Evolutionary conservation across 768 basidiomycete genomes (phyloP), one percentile per base, ranked within the genome.

Genomic region (Mycena sanguinolenta): DNA sequence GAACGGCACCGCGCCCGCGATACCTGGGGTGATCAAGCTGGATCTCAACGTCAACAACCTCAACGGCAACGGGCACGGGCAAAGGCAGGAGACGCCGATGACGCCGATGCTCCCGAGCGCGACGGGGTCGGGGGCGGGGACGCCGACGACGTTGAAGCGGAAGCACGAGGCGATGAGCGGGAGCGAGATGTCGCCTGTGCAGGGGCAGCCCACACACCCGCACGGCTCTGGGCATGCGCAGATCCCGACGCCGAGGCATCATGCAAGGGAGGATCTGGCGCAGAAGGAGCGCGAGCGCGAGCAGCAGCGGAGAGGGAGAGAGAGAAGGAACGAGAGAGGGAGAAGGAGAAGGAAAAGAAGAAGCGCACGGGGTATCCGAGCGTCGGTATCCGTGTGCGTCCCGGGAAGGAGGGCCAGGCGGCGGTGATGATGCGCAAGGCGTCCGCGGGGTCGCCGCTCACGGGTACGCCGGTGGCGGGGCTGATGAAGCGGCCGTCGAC

Each of bases 281-380:
- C n/a, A 69, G 5, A 58, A 36, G 55, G 68, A 59, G 67, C 58
- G n/a, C 58, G 30, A 77, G 75, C 58, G 34, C 67, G 76, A 80
- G 76, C 62, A 66, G 63, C 46, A 61, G 34, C n/a, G 52, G 46
- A 49, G 10, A 64, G 61, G 54, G 67, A 66, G 53, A 55, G 28
- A 23, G 53, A 36, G 58, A 59, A 55, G 50, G 30, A 42, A 34
- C 44, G 52, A 54, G 78, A 76, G 52, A 76, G 75, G 58, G 84
- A 84, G 69, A 83, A 82, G 59, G 86, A 84, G 63, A 79, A 83
- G 42, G 69, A 78, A 61, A 86, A 77, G 62, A 87, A 86, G 80
- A 87, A 84, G 72, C 25, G 44, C 2, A 74, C 75, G 58, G 71
- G 73, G 16, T 84, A 86, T 54, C 87, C 87, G 19, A 67, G 83